A percentile compares a stretch with the other conserved stretches of the same genome.
These are phyloP conservation scores for Salix arbutifolia DNA, from an alignment of 345 rosid genomes.

Conservation along the genomic window DNA sequence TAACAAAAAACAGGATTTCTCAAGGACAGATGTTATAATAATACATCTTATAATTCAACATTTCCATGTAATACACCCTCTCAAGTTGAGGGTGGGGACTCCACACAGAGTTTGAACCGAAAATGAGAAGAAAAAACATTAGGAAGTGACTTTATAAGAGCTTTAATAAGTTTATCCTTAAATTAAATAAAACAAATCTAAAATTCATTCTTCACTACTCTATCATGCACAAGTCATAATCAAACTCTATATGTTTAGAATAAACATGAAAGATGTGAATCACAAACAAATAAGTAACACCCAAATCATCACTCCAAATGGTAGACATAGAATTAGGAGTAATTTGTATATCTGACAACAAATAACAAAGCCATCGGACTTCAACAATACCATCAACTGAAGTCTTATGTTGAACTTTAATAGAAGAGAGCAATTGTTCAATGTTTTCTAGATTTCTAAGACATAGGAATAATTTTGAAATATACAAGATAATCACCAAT, in stretches of 20 bases:
- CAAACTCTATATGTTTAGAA: not conserved
- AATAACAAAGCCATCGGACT: not conserved
- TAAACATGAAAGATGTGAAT: not conserved
- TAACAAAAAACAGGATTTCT: no score
- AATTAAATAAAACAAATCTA: not conserved
- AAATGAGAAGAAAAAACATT: not conserved
- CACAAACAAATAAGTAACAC: not conserved
- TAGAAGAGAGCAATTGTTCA: not conserved
- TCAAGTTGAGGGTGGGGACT: no score
- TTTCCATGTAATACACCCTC: no score
- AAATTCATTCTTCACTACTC: not conserved
- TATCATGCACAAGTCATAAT: not conserved
- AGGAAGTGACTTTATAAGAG: not conserved
- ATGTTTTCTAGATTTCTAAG: no score
- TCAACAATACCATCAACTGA: not conserved
- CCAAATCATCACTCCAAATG: not conserved
- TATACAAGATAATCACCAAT: not conserved
- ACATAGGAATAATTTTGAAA: no score
- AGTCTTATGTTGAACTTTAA: not conserved
- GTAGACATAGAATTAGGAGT: not conserved
- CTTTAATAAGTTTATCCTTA: not conserved
- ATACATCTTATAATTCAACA: no score
- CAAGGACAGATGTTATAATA: no score
- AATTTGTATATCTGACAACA: not conserved
- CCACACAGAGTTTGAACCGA: no score